phyloP scores from a whole-genome alignment of 345 rosid species.

The Bruguiera gymnorhiza region DNA sequence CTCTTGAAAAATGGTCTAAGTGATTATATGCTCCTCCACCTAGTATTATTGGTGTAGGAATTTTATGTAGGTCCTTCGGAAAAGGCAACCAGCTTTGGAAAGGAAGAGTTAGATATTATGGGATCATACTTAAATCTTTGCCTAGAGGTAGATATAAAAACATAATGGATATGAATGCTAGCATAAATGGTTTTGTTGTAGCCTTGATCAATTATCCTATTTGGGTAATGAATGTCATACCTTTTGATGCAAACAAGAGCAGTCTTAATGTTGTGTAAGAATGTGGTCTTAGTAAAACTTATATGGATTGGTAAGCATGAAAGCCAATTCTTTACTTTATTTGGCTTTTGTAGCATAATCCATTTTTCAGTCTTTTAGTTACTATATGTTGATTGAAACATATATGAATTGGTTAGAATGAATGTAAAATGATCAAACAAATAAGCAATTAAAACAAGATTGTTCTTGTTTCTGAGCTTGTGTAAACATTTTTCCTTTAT shows the following conservation, averaged over 20 bases:
- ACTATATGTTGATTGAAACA: not conserved
- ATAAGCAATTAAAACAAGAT: too few relatives aligned
- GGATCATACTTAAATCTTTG: constrained; percentile 39
- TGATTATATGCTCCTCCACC: constrained; percentile 46
- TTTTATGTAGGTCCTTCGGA: constrained; percentile 27
- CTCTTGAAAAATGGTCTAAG: constrained; percentile 43
- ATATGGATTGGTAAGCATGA: constrained; percentile 60
- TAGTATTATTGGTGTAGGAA: constrained; percentile 34
- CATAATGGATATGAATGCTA: constrained; percentile 72
- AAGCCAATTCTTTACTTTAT: not conserved
- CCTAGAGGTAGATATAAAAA: constrained; percentile 47
- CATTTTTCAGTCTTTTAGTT: not conserved
- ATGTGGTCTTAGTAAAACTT: constrained; percentile 69
- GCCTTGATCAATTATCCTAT: constrained; percentile 45
- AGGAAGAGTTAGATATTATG: constrained; percentile 40
- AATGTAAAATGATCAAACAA: too few relatives aligned
- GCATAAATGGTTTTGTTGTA: constrained; percentile 63
- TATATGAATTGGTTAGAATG: too few relatives aligned
- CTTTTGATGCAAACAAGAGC: constrained; percentile 36
- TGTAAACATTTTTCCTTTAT: too few relatives aligned
- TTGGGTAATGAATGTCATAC: constrained; percentile 77
- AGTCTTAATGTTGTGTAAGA: constrained; percentile 59
- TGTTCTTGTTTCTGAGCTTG: too few relatives aligned
- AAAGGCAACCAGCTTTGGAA: constrained; percentile 46
- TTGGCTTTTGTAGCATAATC: too few relatives aligned